Percentiles rank a stretch among this genome's conserved stretches.
These are phyloP conservation scores for Carex sylvatica DNA, from an alignment of 202 grass and related monocot species.

Conservation along the genomic window DNA sequence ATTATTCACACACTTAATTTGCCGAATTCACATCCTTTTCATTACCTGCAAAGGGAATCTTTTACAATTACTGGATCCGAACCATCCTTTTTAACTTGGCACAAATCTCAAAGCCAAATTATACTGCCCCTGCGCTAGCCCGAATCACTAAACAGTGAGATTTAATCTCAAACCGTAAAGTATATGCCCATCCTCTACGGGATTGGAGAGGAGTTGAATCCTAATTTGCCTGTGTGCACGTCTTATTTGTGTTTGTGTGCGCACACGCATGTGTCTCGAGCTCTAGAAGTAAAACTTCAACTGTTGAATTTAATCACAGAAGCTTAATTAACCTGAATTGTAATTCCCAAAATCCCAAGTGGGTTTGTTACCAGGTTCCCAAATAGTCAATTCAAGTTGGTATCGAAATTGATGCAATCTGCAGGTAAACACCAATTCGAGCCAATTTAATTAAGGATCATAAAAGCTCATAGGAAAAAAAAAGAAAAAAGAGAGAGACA, in stretches of 20 bases:
- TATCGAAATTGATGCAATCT: background rate
- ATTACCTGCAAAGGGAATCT: too few species aligned
- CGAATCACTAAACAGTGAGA: too few species aligned
- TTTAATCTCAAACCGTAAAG: too few species aligned
- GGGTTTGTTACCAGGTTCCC: background rate
- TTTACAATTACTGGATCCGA: too few species aligned
- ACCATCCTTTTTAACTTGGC: too few species aligned
- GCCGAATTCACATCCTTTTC: too few species aligned
- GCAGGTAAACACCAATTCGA: too few species aligned
- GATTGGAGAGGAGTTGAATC: too few species aligned
- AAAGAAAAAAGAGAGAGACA: background rate
- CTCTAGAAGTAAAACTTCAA: background rate
- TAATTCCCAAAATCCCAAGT: background rate
- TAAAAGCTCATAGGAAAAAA: background rate
- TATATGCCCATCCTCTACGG: too few species aligned
- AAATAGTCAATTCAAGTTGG: background rate
- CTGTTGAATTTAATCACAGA: background rate
- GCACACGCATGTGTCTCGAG: background rate
- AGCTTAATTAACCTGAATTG: background rate
- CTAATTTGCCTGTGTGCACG: background rate
- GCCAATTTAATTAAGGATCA: background rate
- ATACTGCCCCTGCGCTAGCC: too few species aligned
- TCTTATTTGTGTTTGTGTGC: background rate
- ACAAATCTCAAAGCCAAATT: too few species aligned
- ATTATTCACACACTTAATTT: too few species aligned